Evolutionary conservation across 495 filamentous ascomycete genomes (phyloP), one percentile per base, ranked within the genome.

Genomic region (Aspergillus saccharolyticus): DNA sequence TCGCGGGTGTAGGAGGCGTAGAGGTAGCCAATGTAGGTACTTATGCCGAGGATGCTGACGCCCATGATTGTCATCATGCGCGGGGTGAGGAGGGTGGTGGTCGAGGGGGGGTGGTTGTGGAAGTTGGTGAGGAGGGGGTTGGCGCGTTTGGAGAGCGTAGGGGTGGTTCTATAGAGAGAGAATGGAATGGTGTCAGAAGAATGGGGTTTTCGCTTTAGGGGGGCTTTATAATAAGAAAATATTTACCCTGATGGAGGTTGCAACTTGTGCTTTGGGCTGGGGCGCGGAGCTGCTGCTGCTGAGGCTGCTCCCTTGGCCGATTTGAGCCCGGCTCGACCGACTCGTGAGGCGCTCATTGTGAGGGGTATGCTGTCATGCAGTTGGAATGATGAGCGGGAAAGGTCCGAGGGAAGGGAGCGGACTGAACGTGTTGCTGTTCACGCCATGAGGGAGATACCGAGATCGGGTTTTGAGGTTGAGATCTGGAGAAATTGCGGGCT

Each of bases 21-120:
- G 12, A 83, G 67, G 47, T 75, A 83, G 54, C 78, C 68, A 56
- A 72, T 72, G 69, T 85, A 85, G 28, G 70, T 71, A 59, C 79
- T 72, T 5, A 83, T 66, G 15, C 61, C 66, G 25, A 83, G 77
- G 24, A 74, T 65, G 45, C 72, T 68, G 61, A 83, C 61, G 5
- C 77, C 79, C 19, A 79, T 47, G 42, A 74, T 62, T 33, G 76
- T 73, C 55, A 77, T 64, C 14, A 64, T 59, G 44, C 66, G 62
- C 5, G 74, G 70, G 3, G 73, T 67, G 55, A 77, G 70, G 47
- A 60, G 58, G 52, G 47, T 25, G 1, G 20, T 25, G 57, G 55
- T 30, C 43, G 61, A 22, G 61, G 18, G 56, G 8, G 48, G 21
- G 3, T 20, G 19, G 22, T 49, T 10, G 19, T 51, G 54, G 60